phyloP scores from a whole-genome alignment of 2,329 filamentous ascomycete species.

The Penicillium sp. region DNA sequence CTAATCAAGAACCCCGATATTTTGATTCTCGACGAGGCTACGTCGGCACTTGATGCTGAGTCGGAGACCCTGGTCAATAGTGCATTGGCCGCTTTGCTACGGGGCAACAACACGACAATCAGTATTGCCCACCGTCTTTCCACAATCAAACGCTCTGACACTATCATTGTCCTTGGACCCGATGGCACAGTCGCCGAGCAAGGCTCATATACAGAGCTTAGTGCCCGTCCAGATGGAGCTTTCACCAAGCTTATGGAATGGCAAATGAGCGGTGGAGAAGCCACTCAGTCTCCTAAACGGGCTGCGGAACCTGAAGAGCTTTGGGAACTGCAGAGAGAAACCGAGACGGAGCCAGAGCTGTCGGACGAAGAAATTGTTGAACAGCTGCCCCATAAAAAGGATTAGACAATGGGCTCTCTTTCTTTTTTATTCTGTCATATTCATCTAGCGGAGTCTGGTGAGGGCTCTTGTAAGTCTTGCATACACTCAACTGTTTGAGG shows the following conservation, averaged over 20 bases:
- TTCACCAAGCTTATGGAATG: slow-evolving; percentile 98
- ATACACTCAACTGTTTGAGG: slow-evolving; percentile 6
- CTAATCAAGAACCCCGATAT: slow-evolving; percentile 96
- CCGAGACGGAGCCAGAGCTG: slow-evolving; percentile 35
- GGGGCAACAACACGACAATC: slow-evolving; percentile 91
- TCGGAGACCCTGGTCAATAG: slow-evolving; percentile 96
- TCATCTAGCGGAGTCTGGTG: slow-evolving; percentile 3
- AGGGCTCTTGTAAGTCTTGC: background rate
- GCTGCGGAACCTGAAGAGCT: slow-evolving; percentile 52
- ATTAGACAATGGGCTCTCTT: slow-evolving; percentile 8
- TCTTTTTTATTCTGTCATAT: background rate
- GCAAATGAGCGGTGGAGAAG: slow-evolving; percentile 88
- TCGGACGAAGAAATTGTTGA: slow-evolving; percentile 30
- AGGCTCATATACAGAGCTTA: slow-evolving; percentile 78
- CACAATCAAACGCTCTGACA: slow-evolving; percentile 93
- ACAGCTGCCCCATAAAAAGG: slow-evolving; percentile 22
- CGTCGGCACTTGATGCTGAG: slow-evolving; percentile 92
- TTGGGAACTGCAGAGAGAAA: slow-evolving; percentile 46
- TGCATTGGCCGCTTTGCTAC: slow-evolving; percentile 76
- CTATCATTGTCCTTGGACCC: slow-evolving; percentile 84
- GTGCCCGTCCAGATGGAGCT: slow-evolving; percentile 71
- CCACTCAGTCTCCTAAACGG: slow-evolving; percentile 25
- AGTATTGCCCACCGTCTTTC: slow-evolving; percentile 94
- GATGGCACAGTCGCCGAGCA: slow-evolving; percentile 90
- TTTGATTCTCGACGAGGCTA: slow-evolving; percentile 93